These are phyloP conservation scores for Dothiorella sarmentorum DNA, from an alignment of 2,329 filamentous ascomycete genomes.

Conservation along the genomic window DNA sequence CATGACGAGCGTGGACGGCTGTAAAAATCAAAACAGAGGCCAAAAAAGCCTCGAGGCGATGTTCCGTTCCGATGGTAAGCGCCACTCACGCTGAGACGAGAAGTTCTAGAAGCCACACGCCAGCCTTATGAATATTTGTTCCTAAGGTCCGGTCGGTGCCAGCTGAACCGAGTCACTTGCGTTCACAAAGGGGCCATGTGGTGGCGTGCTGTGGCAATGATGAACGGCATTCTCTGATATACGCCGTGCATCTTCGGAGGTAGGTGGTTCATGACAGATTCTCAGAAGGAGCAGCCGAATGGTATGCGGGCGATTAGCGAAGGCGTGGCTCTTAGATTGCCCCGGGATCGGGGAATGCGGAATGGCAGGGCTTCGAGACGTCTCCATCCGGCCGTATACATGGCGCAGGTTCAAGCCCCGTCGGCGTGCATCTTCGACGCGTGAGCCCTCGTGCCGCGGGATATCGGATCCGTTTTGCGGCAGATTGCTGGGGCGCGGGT, in stretches of 20 bases:
- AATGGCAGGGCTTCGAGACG: slow-evolving; percentile 1
- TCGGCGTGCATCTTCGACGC: background rate
- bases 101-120: slow-evolving; percentile 7
- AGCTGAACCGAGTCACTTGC: too few relatives aligned
- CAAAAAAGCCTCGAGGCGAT: background rate
- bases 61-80: background rate
- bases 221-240: background rate
- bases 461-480: background rate
- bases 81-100: slow-evolving; percentile 9
- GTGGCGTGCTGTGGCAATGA: background rate
- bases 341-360: slow-evolving; percentile 11
- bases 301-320: slow-evolving; percentile 12
- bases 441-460: background rate
- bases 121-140: slow-evolving; percentile 3
- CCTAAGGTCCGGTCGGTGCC: background rate
- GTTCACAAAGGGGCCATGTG: background rate
- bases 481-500: background rate
- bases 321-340: slow-evolving; percentile 10
- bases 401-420: slow-evolving; percentile 5
- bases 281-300: background rate
- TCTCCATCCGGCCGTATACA: background rate
- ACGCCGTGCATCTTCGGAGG: background rate
- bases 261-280: background rate
- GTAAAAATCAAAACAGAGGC: background rate
- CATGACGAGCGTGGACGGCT: slow-evolving; percentile 3